Conservation (phyloP, 805 yeast genomes). For the Candida tallmaniae region DNA sequence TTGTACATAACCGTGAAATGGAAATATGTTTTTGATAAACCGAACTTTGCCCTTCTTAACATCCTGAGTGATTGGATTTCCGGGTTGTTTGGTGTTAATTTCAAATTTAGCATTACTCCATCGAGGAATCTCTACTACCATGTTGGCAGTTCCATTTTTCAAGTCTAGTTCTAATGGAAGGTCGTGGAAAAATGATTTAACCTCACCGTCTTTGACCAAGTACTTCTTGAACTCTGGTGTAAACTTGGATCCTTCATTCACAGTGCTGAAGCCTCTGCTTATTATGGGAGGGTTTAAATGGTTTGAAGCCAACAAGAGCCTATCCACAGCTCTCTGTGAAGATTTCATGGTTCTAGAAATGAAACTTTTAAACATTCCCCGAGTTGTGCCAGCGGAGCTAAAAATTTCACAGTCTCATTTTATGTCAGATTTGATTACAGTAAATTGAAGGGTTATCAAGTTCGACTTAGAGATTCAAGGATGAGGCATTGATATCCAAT, state of each 20-base stretch:
- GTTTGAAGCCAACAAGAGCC: slow-evolving; percentile 4
- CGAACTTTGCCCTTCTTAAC: slow-evolving; percentile 69
- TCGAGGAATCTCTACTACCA: slow-evolving; percentile 47
- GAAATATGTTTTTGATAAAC: slow-evolving; percentile 75
- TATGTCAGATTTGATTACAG: neutral
- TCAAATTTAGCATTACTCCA: slow-evolving; percentile 86
- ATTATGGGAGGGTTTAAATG: slow-evolving; percentile 2
- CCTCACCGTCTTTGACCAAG: slow-evolving; percentile 36
- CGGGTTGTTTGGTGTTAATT: slow-evolving; percentile 50
- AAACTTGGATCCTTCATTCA: slow-evolving; percentile 30
- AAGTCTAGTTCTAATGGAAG: slow-evolving; percentile 51
- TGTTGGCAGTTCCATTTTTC: slow-evolving; percentile 37
- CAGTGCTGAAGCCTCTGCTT: neutral
- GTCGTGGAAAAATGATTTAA: slow-evolving; percentile 70
- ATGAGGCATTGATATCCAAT: neutral
- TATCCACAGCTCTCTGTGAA: neutral
- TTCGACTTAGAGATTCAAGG: too few species aligned
- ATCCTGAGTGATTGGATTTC: slow-evolving; percentile 82
- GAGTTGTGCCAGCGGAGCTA: neutral
- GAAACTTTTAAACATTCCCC: neutral
- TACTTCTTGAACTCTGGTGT: slow-evolving; percentile 41
- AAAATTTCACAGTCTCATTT: neutral
- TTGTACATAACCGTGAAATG: slow-evolving; percentile 79
- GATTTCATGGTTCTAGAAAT: neutral
- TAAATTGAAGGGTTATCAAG: too few species aligned